Percentiles rank a stretch among this genome's conserved stretches.
phyloP scores from a whole-genome alignment of 441 rosid genomes.

The Macaranga tanarius region DNA sequence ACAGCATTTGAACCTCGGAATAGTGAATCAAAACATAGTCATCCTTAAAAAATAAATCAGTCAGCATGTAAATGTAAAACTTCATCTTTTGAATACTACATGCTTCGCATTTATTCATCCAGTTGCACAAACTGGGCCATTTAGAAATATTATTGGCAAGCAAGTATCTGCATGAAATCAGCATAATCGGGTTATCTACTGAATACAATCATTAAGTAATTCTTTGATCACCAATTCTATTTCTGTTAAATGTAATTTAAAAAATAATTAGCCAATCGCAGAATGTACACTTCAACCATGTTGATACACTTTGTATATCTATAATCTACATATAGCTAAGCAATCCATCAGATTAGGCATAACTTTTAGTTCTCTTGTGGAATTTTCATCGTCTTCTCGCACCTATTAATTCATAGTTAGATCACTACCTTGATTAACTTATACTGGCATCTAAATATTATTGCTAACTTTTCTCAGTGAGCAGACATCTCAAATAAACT shows the following conservation, averaged over 20 bases:
- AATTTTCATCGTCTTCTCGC: neutral
- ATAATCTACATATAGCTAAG: neutral
- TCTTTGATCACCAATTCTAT: neutral
- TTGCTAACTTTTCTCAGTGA: neutral
- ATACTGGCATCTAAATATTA: neutral
- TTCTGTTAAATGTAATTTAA: neutral
- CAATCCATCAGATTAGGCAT: neutral
- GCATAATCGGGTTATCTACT: neutral
- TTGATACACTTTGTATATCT: neutral
- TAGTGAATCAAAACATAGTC: neutral
- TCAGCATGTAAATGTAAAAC: neutral
- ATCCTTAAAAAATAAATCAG: neutral
- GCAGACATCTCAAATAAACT: conserved; percentile 4
- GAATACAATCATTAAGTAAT: neutral
- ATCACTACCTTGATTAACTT: neutral
- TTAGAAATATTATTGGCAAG: neutral
- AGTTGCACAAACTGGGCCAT: neutral
- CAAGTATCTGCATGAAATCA: neutral
- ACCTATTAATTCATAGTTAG: neutral
- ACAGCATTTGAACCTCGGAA: neutral
- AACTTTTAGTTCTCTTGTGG: neutral
- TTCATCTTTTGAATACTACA: neutral
- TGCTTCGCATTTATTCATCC: neutral
- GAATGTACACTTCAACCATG: neutral
- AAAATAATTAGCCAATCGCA: neutral